Base-by-base conservation (phyloP, 2,329 filamentous ascomycete genomes). In the Colletotrichum destructivum region DNA sequence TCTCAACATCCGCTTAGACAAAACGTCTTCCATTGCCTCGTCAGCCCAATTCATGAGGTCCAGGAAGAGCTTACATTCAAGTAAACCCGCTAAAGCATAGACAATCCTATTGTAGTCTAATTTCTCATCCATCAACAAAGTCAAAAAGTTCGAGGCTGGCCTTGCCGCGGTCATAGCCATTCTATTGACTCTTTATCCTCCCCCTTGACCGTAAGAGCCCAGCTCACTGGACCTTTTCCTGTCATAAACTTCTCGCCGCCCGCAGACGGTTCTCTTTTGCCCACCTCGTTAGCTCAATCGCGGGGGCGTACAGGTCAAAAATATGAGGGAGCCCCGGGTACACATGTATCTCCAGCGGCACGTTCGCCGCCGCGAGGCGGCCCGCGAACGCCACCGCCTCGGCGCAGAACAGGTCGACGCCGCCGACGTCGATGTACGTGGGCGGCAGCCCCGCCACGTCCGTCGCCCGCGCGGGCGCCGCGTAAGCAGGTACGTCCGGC, bases 271-370 rank as follows among this genome's bases (percentile, higher is more conserved):
- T 69, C 11, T 72, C 46, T 15, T 18, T 69, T 4, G 69, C 69
- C 6, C 15, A 52, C 9, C 38, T 23, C 9, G 69, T 23, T 3
- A 60, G 23, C 38, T 51, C 54, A 42, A 72, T 72, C 15, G 26
- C 31, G 11, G 65, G 23, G n/a, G 65, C 65, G 31, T 49, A 72
- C 12, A 72, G 23, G 23, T 82, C 81, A 52, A 82, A 84, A 0
- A 77, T 81, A 70, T 85, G 83, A 0, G 81, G 81, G 18, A 85
- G 66, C 1, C 83, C 84, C 0, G 78, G 76, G 66, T 83, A 85
- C 23, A 85, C 55, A 65, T 84, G 83, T 15, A 84, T 74, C 75
- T 85, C 84, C 1, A 82, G 78, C 40, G 80, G 76, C 1, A 83
- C 74, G 2, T 78, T 77, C 1, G 76, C 81, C 59, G 76, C 71